Percentiles rank a stretch among this genome's conserved stretches.
Evolutionary conservation across 2,329 filamentous ascomycete genomes (phyloP).

Genomic region (Dactylonectria macrodidyma): DNA sequence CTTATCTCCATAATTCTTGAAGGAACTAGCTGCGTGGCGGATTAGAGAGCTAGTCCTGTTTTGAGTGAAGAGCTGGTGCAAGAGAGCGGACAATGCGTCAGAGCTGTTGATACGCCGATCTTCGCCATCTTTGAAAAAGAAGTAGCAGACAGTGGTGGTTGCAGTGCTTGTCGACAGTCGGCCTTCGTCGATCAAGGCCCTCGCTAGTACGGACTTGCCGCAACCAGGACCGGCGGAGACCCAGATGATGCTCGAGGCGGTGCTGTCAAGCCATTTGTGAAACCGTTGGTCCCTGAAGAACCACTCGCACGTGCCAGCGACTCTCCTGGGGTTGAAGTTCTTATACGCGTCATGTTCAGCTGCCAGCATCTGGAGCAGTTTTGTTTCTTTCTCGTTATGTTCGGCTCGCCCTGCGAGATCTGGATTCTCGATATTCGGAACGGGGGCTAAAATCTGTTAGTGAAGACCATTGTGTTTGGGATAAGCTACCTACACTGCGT

Average conservation of each 20-base stretch:
- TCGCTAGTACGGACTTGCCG: constrained; percentile 48
- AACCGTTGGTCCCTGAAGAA: constrained; percentile 46
- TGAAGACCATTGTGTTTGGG: no score
- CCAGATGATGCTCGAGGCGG: constrained; percentile 47
- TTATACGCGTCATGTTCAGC: constrained; percentile 33
- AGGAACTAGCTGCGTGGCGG: no score
- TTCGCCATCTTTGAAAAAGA: not conserved
- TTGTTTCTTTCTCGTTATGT: no score
- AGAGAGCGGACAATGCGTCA: not conserved
- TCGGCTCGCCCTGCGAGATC: no score
- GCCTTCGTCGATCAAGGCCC: not conserved
- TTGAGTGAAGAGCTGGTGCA: not conserved
- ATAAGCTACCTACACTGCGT: no score
- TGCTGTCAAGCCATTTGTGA: constrained; percentile 45
- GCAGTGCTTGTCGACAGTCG: not conserved
- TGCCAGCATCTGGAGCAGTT: no score
- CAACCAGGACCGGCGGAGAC: constrained; percentile 52
- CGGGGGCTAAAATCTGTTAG: no score
- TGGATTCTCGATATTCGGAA: no score
- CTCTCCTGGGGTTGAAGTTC: constrained; percentile 46
- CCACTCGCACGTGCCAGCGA: constrained; percentile 53
- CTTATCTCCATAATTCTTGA: no score
- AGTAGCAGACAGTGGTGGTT: not conserved
- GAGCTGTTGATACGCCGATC: not conserved
- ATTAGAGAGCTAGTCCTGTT: constrained; percentile 7